A percentile compares a stretch with the other conserved stretches of the same genome.
phyloP scores from a whole-genome alignment of 1,284 basidiomycete genomes.

The Spongiforma sp. region DNA sequence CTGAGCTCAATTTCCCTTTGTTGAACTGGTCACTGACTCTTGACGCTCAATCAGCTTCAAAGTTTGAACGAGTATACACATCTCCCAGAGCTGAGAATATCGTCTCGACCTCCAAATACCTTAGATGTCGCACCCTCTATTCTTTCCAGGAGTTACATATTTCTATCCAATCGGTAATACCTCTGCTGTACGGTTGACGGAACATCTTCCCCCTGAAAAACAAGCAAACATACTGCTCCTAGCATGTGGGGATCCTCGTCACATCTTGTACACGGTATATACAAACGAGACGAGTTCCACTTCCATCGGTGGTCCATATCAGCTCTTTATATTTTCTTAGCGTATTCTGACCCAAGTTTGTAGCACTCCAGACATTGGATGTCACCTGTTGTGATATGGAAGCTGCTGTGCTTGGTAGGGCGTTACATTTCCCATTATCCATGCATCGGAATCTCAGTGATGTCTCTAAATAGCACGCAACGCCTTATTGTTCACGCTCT shows the following conservation, averaged over 20 bases:
- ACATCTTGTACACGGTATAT: slow-evolving; percentile 55
- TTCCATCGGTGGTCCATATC: slow-evolving; percentile 8
- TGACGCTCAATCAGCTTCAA: too few species aligned
- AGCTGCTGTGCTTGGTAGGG: slow-evolving; percentile 56
- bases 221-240: slow-evolving; percentile 53
- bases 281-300: slow-evolving; percentile 4
- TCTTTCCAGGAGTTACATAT: slow-evolving; percentile 38
- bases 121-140: slow-evolving; percentile 43
- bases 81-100: too few species aligned
- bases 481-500: slow-evolving; percentile 39
- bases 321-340: neutral
- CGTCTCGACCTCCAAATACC: neutral
- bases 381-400: slow-evolving; percentile 68
- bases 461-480: slow-evolving; percentile 43
- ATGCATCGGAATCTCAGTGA: neutral
- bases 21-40: too few species aligned
- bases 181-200: slow-evolving; percentile 53
- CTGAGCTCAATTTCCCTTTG: too few species aligned
- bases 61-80: too few species aligned
- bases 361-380: slow-evolving; percentile 45
- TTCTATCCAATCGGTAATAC: slow-evolving; percentile 67
- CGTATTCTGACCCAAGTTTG: slow-evolving; percentile 35
- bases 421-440: slow-evolving; percentile 1
- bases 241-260: slow-evolving; percentile 63
- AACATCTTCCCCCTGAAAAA: slow-evolving; percentile 52